phyloP scores from a whole-genome alignment of 2,329 filamentous ascomycete species.

The Stagonosporopsis tanaceti region DNA sequence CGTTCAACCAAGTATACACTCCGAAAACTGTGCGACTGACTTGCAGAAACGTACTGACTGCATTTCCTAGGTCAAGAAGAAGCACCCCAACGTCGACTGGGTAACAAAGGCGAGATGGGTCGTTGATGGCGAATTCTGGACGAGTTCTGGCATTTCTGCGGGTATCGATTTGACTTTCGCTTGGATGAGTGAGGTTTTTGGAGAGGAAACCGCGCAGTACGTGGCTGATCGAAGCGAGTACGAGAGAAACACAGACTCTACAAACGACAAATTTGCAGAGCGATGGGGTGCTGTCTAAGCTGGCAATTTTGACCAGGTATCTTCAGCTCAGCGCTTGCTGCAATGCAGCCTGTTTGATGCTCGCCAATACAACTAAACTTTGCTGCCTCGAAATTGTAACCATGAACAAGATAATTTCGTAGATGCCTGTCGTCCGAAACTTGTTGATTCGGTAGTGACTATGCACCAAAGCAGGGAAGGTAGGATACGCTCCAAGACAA shows the following conservation, averaged over 20 bases:
- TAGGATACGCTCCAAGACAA: background rate
- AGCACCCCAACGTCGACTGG: constrained; percentile 66
- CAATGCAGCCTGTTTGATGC: background rate
- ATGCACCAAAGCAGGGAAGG: background rate
- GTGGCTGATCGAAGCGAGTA: constrained; percentile 67
- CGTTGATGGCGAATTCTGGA: constrained; percentile 72
- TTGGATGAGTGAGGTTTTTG: constrained; percentile 64
- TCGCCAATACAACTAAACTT: no score
- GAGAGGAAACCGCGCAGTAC: constrained; percentile 57
- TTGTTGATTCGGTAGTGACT: background rate
- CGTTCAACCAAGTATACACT: constrained; percentile 54
- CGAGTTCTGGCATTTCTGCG: constrained; percentile 68
- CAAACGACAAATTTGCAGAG: constrained; percentile 64
- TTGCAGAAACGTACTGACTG: constrained; percentile 1
- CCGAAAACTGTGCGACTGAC: no score
- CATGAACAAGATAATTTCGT: background rate
- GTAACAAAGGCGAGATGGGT: constrained; percentile 69
- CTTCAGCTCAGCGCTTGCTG: background rate
- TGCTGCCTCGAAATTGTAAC: background rate
- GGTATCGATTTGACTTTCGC: constrained; percentile 69
- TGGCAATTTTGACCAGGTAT: background rate
- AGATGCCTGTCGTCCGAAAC: background rate
- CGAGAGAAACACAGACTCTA: constrained; percentile 60
- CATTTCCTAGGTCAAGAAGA: constrained; percentile 49
- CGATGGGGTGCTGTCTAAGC: constrained; percentile 39